Evolutionary conservation across 805 yeast species (phyloP).

Genomic region (Teunomyces atbi): DNA sequence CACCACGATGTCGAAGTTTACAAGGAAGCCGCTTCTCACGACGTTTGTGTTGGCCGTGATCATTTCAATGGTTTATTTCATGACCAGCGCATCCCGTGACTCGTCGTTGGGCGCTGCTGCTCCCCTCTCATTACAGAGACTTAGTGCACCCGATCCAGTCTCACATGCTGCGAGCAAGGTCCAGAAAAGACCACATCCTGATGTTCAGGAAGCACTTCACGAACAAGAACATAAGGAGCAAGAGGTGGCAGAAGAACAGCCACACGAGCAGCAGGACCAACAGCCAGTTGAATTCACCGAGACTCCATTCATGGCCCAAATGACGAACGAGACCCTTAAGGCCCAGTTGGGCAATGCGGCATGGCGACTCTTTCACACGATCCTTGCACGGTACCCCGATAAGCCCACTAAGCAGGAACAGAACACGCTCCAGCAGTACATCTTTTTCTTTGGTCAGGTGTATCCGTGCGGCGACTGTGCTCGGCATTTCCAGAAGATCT

Average conservation of each 20-base stretch:
- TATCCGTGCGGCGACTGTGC: conserved; percentile 99
- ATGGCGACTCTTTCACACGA: conserved; percentile 89
- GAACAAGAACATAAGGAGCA: not conserved
- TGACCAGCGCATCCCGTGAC: conserved; percentile 17
- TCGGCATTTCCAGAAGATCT: conserved; percentile 72
- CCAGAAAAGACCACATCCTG: not conserved
- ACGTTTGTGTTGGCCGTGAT: conserved; percentile 23
- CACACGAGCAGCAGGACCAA: not conserved
- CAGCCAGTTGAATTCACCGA: conserved; percentile 10
- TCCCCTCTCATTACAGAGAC: conserved; percentile 20
- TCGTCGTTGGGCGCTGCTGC: conserved; percentile 19
- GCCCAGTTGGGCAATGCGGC: conserved; percentile 89
- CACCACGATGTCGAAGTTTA: conserved; percentile 11
- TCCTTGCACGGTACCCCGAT: conserved; percentile 89
- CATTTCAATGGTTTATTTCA: conserved; percentile 26
- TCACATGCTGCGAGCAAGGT: not conserved
- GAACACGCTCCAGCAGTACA: conserved; percentile 58
- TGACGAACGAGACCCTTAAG: conserved; percentile 80
- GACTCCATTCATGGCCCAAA: conserved; percentile 81
- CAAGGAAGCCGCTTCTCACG: conserved; percentile 27
- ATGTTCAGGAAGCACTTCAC: not conserved
- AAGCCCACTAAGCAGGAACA: conserved; percentile 65
- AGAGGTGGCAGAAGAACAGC: not conserved
- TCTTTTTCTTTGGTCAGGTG: conserved; percentile 79
- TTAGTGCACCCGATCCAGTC: conserved; percentile 2